A percentile compares a stretch with the other conserved stretches of the same genome.
Evolutionary conservation across 192 early-diverging fungal species (phyloP).

Genomic region (Linnemannia hyalina): DNA sequence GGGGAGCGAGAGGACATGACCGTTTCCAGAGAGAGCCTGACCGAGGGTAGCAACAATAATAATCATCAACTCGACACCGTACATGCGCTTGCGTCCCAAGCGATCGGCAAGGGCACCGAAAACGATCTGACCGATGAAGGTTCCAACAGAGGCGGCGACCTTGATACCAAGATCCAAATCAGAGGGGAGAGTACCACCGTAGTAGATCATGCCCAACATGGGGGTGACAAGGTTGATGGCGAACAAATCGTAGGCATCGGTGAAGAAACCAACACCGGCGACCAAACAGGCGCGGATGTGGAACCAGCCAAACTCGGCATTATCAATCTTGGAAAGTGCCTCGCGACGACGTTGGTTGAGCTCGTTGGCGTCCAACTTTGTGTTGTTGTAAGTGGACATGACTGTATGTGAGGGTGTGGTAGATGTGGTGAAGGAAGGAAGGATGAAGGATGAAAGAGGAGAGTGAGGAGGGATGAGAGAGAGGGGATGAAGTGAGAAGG

Average conservation of each 20-base stretch:
- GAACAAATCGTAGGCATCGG: constrained; percentile 97
- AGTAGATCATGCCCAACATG: constrained; percentile 86
- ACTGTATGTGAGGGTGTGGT: neutral
- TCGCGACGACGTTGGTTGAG: constrained; percentile 55
- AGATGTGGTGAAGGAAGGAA: neutral
- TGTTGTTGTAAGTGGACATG: constrained; percentile 56
- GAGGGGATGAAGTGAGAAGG: neutral
- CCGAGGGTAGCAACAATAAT: constrained; percentile 89
- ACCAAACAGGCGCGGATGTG: constrained; percentile 76
- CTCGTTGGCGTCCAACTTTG: constrained; percentile 51
- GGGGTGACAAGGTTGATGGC: constrained; percentile 92
- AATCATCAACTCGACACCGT: constrained; percentile 91
- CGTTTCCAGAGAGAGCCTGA: constrained; percentile 79
- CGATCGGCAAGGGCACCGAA: constrained; percentile 91
- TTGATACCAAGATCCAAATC: constrained; percentile 86
- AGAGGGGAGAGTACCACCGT: constrained; percentile 66
- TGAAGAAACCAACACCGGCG: constrained; percentile 86
- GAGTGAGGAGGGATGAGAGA: neutral
- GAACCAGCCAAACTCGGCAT: constrained; percentile 83
- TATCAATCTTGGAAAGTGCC: constrained; percentile 69
- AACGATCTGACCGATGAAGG: constrained; percentile 86
- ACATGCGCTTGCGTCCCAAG: constrained; percentile 87
- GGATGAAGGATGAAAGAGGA: neutral
- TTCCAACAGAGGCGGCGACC: constrained; percentile 85
- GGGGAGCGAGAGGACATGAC: constrained; percentile 77